phyloP scores from a whole-genome alignment of 2,329 filamentous ascomycete genomes.

The Microcyclosporella mali region DNA sequence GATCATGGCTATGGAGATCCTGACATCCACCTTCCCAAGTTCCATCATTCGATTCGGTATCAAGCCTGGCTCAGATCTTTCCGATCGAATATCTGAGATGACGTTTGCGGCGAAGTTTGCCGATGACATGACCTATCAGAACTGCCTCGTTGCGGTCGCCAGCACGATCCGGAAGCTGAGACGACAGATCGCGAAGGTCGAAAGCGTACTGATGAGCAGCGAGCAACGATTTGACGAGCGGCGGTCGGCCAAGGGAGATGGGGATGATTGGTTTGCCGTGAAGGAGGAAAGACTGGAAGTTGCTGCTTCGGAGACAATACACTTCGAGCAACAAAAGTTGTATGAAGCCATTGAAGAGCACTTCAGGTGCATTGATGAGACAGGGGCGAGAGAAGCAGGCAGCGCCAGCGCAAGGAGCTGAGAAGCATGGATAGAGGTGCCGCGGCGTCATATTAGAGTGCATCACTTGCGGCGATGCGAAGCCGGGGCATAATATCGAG shows the following conservation, averaged over 20 bases:
- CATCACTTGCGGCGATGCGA: no score
- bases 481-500: no score
- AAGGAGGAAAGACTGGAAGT: slow-evolving; percentile 9
- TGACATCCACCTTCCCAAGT: background rate
- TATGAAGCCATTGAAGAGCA: slow-evolving; percentile 15
- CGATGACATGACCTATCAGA: slow-evolving; percentile 2
- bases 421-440: no score
- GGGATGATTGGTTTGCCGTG: slow-evolving; percentile 6
- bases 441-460: no score
- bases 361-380: no score
- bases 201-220: background rate
- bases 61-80: background rate
- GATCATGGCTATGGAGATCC: background rate
- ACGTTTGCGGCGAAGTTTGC: slow-evolving; percentile 5
- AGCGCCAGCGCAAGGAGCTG: no score
- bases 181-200: background rate
- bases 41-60: background rate
- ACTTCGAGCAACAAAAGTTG: slow-evolving; percentile 16
- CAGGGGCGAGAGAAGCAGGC: no score
- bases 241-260: slow-evolving; percentile 2
- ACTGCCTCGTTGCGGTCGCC: slow-evolving; percentile 2
- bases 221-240: no score
- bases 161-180: background rate
- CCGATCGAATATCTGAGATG: background rate
- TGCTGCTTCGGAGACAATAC: background rate